phyloP scores from a whole-genome alignment of 2,329 filamentous ascomycete genomes.

The Colletotrichum sp. region DNA sequence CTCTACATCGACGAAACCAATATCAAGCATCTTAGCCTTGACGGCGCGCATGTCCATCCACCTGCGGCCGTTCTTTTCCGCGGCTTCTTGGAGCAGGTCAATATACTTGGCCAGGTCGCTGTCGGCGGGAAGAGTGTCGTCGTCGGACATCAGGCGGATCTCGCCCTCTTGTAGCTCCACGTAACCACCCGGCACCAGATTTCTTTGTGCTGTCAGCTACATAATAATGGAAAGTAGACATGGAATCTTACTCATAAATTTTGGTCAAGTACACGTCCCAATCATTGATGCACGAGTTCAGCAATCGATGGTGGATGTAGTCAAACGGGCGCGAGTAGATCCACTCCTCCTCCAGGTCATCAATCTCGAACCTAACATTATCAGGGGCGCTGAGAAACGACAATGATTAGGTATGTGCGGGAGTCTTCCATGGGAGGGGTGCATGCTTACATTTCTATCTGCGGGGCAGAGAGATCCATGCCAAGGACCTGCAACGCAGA shows the following conservation, averaged over 20 bases:
- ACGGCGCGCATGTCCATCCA: slow-evolving; percentile 24
- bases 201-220: not conserved
- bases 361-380: slow-evolving; percentile 59
- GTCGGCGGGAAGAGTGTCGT: not conserved
- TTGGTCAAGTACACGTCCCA: not conserved
- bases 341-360: slow-evolving; percentile 61
- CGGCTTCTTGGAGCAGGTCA: not conserved
- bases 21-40: slow-evolving; percentile 28
- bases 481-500: not conserved
- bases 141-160: not conserved
- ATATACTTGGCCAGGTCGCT: not conserved
- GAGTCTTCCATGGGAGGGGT: no score
- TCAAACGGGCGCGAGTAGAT: slow-evolving; percentile 53
- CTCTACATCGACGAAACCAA: slow-evolving; percentile 26
- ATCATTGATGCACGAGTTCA: not conserved
- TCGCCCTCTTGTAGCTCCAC: slow-evolving; percentile 23
- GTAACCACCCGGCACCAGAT: not conserved
- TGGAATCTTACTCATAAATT: not conserved
- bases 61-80: slow-evolving; percentile 25
- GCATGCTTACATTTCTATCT: not conserved
- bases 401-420: not conserved
- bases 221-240: no score
- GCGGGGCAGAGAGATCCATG: not conserved
- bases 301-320: slow-evolving; percentile 53
- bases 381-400: slow-evolving; percentile 43